Base-by-base conservation (phyloP, 202 grass and related monocot genomes). In the Schoenoplectus tabernaemontani region DNA sequence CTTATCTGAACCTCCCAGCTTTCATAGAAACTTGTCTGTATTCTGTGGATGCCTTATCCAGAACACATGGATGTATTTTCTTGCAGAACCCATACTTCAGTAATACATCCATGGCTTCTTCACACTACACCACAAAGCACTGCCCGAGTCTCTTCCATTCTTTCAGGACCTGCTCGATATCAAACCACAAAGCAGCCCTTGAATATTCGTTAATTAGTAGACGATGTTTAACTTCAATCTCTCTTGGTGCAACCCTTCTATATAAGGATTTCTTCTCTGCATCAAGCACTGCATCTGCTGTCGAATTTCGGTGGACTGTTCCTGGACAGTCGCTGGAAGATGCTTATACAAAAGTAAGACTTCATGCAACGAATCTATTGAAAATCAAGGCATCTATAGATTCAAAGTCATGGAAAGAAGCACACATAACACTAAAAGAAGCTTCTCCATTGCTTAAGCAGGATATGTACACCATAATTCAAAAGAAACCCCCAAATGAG, bases 381-480 rank as follows among this genome's bases (percentile, higher is more conserved):
- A 60, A 81, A 30, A 84, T 95, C 62, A 92, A 86, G 82, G 50
- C 17, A 38, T 82, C 83, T 82, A 89, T 90, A 62, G 96, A 95
- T 89, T 84, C 81, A 15, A 42, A 88, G 63, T 88, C 90, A 78
- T 99, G 96, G 90, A 79, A 85, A 60, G 86, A 92, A 77, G 50
- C 83, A 61, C 92, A 89, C 85, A 30, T 67, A 34, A 86, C 85
- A 13, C 83, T 96, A 43, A 83, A 84, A 43, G 79, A 88, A 76
- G 88, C 86, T 59, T 87, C 85, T 28, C 26, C 90, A 41, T 87
- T 84, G 48, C 92, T 99, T 39, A 96, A 89, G 86, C 90, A 91
- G 70, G 96, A 99, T 83, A 71, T 99, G 5, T 96, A 95, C 86
- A 88, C 92, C 17, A 95, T 99, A 73, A 99, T 99, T 76, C 88